Conservation (phyloP, 1,284 basidiomycete species). For the Hymenochaete sp. region DNA sequence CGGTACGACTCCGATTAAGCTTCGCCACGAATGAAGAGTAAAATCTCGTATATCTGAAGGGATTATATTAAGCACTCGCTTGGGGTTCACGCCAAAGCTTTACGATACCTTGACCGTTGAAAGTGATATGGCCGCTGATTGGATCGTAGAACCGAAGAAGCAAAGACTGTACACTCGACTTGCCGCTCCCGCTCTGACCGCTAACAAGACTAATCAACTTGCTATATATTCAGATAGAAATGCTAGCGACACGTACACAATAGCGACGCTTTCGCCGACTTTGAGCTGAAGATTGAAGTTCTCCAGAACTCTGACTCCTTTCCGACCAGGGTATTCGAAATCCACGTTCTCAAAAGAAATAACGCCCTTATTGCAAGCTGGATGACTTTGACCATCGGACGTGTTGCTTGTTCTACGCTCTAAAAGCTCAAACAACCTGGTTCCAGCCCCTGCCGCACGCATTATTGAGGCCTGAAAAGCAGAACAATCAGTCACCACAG, state of each 20-base stretch:
- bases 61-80: background rate
- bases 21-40: constrained; percentile 77
- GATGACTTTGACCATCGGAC: constrained; percentile 52
- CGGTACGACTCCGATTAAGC: constrained; percentile 81
- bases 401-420: constrained; percentile 72
- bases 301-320: constrained; percentile 69
- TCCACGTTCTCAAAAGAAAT: constrained; percentile 73
- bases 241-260: constrained; percentile 58
- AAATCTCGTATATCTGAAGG: constrained; percentile 73
- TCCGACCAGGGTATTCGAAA: constrained; percentile 84
- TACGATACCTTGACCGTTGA: constrained; percentile 71
- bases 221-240: background rate
- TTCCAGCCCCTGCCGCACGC: constrained; percentile 89
- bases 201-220: constrained; percentile 31
- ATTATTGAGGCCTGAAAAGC: constrained; percentile 65
- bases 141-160: constrained; percentile 94
- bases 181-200: constrained; percentile 85
- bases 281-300: constrained; percentile 71
- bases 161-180: constrained; percentile 85
- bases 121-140: constrained; percentile 68
- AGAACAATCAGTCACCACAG: constrained; percentile 5
- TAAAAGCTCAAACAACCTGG: constrained; percentile 88
- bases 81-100: too few species aligned
- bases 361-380: constrained; percentile 48
- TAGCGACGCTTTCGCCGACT: constrained; percentile 81